phyloP scores from a whole-genome alignment of 192 early-diverging fungal species.

The Coemansia javaensis region DNA sequence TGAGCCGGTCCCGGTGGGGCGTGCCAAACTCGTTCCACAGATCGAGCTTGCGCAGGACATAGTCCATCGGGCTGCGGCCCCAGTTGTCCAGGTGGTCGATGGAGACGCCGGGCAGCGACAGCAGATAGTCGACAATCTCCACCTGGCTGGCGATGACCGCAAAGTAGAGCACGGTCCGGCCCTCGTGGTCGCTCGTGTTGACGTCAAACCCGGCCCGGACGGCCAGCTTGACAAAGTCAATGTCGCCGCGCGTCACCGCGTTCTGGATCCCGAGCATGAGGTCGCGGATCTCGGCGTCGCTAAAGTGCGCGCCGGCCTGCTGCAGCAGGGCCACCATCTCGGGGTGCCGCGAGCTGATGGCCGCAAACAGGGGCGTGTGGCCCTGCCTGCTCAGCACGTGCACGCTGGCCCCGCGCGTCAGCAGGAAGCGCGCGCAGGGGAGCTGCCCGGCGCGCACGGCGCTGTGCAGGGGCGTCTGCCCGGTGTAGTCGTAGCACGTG shows the following conservation, averaged over 20 bases:
- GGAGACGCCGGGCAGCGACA: constrained; percentile 19
- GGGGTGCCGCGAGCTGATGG: constrained; percentile 57
- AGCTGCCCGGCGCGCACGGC: constrained; percentile 75
- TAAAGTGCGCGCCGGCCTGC: constrained; percentile 84
- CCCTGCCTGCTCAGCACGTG: constrained; percentile 84
- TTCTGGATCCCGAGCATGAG: constrained; percentile 53
- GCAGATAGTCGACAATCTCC: constrained; percentile 42
- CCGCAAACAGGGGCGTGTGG: constrained; percentile 86
- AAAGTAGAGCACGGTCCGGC: constrained; percentile 43
- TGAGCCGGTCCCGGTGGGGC: constrained; percentile 39
- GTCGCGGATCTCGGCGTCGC: constrained; percentile 73
- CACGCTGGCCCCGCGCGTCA: constrained; percentile 81
- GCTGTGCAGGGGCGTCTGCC: constrained; percentile 80
- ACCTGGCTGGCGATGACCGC: constrained; percentile 44
- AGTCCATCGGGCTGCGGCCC: constrained; percentile 47
- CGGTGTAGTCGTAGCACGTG: constrained; percentile 79
- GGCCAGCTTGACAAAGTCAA: constrained; percentile 47
- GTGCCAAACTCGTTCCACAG: constrained; percentile 42
- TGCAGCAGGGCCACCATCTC: constrained; percentile 66
- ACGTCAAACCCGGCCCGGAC: constrained; percentile 43
- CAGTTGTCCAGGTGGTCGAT: constrained; percentile 42
- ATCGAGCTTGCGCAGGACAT: constrained; percentile 40
- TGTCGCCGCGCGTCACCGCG: constrained; percentile 42
- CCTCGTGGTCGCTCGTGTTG: constrained; percentile 33
- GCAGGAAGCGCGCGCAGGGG: constrained; percentile 66